Percentiles rank a stretch among this genome's conserved stretches.
Conservation (phyloP, 2,329 filamentous ascomycete genomes). For the Aspergillus sp. region DNA sequence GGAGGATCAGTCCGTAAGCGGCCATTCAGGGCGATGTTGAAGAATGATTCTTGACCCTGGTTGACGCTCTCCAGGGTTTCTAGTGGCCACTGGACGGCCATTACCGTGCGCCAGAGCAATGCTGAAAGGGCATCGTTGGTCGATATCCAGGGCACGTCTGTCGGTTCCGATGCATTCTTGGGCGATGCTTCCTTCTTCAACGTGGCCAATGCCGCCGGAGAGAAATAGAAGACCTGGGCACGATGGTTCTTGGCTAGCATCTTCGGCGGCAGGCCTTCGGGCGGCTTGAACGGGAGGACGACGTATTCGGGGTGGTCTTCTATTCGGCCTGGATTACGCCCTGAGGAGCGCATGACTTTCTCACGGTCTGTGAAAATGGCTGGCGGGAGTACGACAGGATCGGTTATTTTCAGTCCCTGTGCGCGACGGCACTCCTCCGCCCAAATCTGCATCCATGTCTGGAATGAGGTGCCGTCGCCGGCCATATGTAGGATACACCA, state of each 20-base stretch:
- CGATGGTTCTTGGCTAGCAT: conserved; percentile 34
- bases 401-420: conserved; percentile 26
- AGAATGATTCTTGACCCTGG: conserved; percentile 34
- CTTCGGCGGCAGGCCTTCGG: conserved; percentile 34
- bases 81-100: conserved; percentile 31
- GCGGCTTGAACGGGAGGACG: conserved; percentile 32
- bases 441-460: conserved; percentile 38
- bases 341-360: conserved; percentile 32
- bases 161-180: conserved; percentile 26
- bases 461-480: conserved; percentile 39
- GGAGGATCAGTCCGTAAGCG: conserved; percentile 37
- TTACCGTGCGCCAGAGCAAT: conserved; percentile 40
- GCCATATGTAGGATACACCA: conserved; percentile 36
- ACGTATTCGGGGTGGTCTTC: conserved; percentile 39
- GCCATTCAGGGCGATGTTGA: conserved; percentile 44
- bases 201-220: conserved; percentile 26
- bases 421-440: conserved; percentile 39
- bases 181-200: conserved; percentile 38
- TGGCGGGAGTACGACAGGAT: conserved; percentile 28
- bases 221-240: conserved; percentile 38
- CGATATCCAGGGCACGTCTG: conserved; percentile 31
- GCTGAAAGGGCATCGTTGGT: conserved; percentile 43
- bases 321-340: conserved; percentile 28
- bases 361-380: conserved; percentile 35
- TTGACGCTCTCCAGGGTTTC: conserved; percentile 30